These are phyloP conservation scores for Globisporangium abappressorium DNA, from an alignment of 352 stramenopile genomes.

Conservation along the genomic window DNA sequence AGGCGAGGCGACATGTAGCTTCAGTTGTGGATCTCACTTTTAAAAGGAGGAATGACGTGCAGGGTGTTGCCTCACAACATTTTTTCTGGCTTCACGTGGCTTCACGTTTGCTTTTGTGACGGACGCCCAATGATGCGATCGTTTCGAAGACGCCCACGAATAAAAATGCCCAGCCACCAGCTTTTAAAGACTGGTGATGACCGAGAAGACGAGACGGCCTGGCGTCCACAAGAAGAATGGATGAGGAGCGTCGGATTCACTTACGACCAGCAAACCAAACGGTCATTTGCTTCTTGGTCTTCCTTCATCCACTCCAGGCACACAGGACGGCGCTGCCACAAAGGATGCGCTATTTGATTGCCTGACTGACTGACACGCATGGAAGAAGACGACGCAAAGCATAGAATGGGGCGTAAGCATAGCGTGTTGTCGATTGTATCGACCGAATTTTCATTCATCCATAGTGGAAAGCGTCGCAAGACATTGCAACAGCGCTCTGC, in stretches of 20 bases:
- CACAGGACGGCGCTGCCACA: too few relatives aligned
- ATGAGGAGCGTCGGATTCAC: not conserved
- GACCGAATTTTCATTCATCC: not conserved
- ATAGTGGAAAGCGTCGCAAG: not conserved
- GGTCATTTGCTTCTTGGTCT: not conserved
- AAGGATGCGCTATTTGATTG: not conserved
- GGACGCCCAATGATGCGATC: not conserved
- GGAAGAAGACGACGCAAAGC: not conserved
- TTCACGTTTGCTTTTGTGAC: not conserved
- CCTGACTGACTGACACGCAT: not conserved
- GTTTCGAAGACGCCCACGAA: not conserved
- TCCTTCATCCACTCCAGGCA: too few relatives aligned
- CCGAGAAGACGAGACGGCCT: not conserved
- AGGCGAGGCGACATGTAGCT: not conserved
- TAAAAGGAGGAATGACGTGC: constrained; percentile 1
- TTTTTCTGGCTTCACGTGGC: not conserved
- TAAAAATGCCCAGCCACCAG: not conserved
- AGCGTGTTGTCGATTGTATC: not conserved
- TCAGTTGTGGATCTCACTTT: not conserved
- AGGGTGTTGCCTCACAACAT: not conserved
- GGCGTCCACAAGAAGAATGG: not conserved
- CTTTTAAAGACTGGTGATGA: not conserved
- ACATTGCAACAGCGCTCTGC: too few relatives aligned
- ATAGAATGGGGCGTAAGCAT: not conserved
- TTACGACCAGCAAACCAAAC: constrained; percentile 8